Evolutionary conservation across 1,284 basidiomycete species (phyloP).

Genomic region (Meira miltonrushii): DNA sequence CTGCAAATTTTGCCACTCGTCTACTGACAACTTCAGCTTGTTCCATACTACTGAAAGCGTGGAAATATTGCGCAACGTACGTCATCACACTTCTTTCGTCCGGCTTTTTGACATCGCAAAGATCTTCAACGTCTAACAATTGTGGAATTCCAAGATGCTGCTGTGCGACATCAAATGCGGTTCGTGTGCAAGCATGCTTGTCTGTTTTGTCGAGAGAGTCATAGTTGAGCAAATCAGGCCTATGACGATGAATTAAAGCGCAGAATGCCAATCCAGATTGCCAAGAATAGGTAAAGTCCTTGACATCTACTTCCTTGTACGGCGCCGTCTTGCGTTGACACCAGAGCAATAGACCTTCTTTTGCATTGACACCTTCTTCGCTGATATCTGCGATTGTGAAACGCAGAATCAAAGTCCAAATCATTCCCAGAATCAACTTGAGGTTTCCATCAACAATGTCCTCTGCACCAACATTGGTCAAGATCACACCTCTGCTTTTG

Average conservation of each 20-base stretch:
- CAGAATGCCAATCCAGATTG: slow-evolving; percentile 91
- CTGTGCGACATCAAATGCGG: slow-evolving; percentile 23
- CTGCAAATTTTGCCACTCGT: slow-evolving; percentile 89
- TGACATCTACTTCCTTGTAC: slow-evolving; percentile 85
- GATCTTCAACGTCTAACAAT: slow-evolving; percentile 89
- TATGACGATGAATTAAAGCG: slow-evolving; percentile 91
- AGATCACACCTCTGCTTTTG: slow-evolving; percentile 82
- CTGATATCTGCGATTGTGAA: slow-evolving; percentile 98
- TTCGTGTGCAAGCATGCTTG: slow-evolving; percentile 32
- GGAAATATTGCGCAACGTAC: slow-evolving; percentile 92
- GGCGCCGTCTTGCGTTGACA: slow-evolving; percentile 91
- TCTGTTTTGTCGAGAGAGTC: slow-evolving; percentile 67
- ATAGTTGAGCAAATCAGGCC: slow-evolving; percentile 88
- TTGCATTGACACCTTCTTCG: slow-evolving; percentile 92
- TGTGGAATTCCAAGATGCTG: slow-evolving; percentile 59
- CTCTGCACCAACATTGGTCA: slow-evolving; percentile 96
- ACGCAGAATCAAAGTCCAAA: slow-evolving; percentile 83
- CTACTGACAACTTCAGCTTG: slow-evolving; percentile 90
- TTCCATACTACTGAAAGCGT: slow-evolving; percentile 95
- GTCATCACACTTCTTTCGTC: slow-evolving; percentile 96
- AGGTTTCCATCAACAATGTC: slow-evolving; percentile 97
- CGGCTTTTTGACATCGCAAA: slow-evolving; percentile 80
- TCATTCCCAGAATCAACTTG: slow-evolving; percentile 96
- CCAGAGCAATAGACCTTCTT: slow-evolving; percentile 89
- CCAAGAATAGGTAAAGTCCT: slow-evolving; percentile 89